Evolutionary conservation across 352 stramenopile species (phyloP).

Genomic region (Phytophthora ohioensis): DNA sequence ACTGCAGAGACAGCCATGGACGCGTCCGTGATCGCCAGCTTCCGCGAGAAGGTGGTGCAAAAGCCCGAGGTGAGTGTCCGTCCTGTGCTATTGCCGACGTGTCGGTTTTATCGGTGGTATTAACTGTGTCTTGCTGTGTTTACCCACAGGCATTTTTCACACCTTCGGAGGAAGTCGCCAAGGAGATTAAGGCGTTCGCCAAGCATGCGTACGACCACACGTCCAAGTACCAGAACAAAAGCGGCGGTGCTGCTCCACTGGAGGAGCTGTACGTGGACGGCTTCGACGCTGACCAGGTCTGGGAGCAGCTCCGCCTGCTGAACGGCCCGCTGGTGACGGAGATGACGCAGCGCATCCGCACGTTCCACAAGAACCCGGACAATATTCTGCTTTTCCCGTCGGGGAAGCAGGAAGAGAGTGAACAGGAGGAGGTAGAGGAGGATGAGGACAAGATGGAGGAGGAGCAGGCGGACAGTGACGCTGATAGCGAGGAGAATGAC

Average conservation of each 20-base stretch:
- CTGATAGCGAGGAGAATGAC: slow-evolving; percentile 26
- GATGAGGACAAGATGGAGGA: slow-evolving; percentile 33
- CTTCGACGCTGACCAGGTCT: slow-evolving; percentile 88
- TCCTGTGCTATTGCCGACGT: not conserved
- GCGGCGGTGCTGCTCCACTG: slow-evolving; percentile 51
- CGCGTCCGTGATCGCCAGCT: slow-evolving; percentile 60
- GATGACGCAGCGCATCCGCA: slow-evolving; percentile 76
- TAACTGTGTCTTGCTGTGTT: slow-evolving; percentile 14
- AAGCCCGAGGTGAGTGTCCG: slow-evolving; percentile 64
- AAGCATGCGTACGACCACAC: slow-evolving; percentile 87
- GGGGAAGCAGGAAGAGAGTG: slow-evolving; percentile 50
- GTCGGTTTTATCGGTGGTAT: not conserved
- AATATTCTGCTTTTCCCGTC: slow-evolving; percentile 65
- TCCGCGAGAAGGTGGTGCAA: slow-evolving; percentile 74
- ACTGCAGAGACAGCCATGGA: slow-evolving; percentile 53
- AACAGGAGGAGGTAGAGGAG: slow-evolving; percentile 42
- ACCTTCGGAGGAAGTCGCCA: slow-evolving; percentile 67
- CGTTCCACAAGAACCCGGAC: slow-evolving; percentile 67
- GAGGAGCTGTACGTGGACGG: slow-evolving; percentile 85
- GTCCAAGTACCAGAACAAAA: slow-evolving; percentile 65
- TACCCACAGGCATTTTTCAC: slow-evolving; percentile 76
- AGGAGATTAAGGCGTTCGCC: slow-evolving; percentile 74
- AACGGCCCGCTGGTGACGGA: slow-evolving; percentile 78
- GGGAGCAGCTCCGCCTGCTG: slow-evolving; percentile 86
- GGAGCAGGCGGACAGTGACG: slow-evolving; percentile 39